Evolutionary conservation across 2,329 filamentous ascomycete species (phyloP).

Genomic region (Fusarium redolens): DNA sequence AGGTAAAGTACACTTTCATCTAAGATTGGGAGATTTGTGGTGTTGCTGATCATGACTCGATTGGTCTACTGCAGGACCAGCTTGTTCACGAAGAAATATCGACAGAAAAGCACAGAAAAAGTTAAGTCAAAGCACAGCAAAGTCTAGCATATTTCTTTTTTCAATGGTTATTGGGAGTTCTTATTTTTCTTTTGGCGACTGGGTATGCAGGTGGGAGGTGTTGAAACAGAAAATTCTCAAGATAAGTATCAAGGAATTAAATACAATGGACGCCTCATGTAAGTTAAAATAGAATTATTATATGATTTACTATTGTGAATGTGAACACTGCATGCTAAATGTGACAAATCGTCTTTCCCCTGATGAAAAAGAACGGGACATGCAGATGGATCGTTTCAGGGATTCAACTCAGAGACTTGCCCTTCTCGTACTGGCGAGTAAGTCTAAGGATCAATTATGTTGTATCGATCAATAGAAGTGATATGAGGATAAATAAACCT

Average conservation of each 20-base stretch:
- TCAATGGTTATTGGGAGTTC: background rate
- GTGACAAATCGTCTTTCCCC: too few relatives aligned
- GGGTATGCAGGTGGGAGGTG: background rate
- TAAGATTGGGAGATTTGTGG: background rate
- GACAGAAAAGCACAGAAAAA: fast-evolving
- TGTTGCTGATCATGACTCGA: background rate
- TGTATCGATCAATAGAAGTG: fast-evolving
- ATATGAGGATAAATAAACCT: fast-evolving
- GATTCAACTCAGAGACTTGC: background rate
- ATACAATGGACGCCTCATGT: fast-evolving
- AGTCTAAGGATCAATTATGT: fast-evolving
- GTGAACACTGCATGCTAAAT: fast-evolving
- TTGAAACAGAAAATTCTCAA: background rate
- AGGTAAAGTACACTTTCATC: background rate
- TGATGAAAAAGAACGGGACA: fast-evolving
- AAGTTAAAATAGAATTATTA: fast-evolving
- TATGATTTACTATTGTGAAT: fast-evolving
- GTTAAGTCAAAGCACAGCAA: background rate
- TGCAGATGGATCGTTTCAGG: background rate
- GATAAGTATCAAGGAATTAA: background rate
- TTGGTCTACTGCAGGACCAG: too few relatives aligned
- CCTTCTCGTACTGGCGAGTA: background rate
- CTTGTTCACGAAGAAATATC: background rate
- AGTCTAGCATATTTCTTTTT: background rate
- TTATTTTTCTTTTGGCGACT: background rate